Evolutionary conservation across 371 early-diverging fungal genomes (phyloP).

Genomic region (Polyrhizophydium stewartii): DNA sequence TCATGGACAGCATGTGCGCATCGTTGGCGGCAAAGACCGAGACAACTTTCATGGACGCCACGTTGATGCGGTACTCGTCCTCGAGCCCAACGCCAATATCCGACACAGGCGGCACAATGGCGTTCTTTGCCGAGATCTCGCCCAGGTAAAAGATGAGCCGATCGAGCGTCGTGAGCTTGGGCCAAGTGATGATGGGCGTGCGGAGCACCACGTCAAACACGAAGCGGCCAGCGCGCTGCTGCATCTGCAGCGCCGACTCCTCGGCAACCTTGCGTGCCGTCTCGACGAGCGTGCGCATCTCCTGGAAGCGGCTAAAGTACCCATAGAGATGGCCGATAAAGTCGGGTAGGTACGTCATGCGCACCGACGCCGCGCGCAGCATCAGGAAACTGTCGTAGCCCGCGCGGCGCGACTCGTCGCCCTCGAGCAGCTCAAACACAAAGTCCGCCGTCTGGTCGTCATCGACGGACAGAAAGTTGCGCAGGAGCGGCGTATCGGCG

Average conservation of each 20-base stretch:
- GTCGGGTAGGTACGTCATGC: constrained; percentile 65
- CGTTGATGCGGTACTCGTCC: constrained; percentile 2
- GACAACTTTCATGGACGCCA: constrained; percentile 54
- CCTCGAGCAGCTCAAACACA: constrained; percentile 73
- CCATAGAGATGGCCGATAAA: constrained; percentile 30
- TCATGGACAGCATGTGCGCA: constrained; percentile 61
- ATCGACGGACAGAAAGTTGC: constrained; percentile 74
- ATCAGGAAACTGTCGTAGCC: constrained; percentile 82
- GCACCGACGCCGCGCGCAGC: constrained; percentile 79
- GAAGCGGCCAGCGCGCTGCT: constrained; percentile 65
- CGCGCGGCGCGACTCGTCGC: constrained; percentile 51
- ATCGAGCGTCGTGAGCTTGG: constrained; percentile 58
- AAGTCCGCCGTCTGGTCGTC: constrained; percentile 88
- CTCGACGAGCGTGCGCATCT: constrained; percentile 86
- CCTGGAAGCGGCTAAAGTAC: constrained; percentile 74
- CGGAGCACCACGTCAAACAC: constrained; percentile 80
- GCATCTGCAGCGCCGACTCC: constrained; percentile 72
- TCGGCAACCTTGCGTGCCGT: constrained; percentile 79
- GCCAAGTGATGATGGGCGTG: constrained; percentile 89
- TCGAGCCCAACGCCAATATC: neutral
- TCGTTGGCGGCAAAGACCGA: constrained; percentile 37
- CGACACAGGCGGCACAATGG: constrained; percentile 63
- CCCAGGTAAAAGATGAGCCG: constrained; percentile 80
- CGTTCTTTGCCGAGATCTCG: constrained; percentile 76
- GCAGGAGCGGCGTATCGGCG: constrained; percentile 3